These are phyloP conservation scores for Salix exigua DNA, from an alignment of 345 rosid genomes.

Conservation along the genomic window DNA sequence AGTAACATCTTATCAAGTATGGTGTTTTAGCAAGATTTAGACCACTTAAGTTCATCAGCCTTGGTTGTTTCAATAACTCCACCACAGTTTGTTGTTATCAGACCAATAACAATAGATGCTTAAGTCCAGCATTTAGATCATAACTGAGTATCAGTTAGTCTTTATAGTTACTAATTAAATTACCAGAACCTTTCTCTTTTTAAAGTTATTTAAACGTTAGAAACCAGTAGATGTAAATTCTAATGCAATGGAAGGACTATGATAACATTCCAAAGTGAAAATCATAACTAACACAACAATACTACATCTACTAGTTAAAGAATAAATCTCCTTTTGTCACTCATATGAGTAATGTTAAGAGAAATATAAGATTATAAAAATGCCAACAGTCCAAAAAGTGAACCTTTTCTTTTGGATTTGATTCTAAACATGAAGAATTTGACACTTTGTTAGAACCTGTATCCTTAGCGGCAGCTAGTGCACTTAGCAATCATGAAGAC, in stretches of 20 bases:
- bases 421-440: neutral
- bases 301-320: neutral
- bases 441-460: neutral
- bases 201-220: neutral
- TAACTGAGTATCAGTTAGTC: neutral
- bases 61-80: neutral
- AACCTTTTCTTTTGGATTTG: neutral
- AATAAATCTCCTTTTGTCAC: neutral
- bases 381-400: neutral
- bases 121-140: neutral
- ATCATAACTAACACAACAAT: neutral
- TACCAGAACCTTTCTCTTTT: neutral
- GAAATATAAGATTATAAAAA: neutral
- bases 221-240: neutral
- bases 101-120: neutral
- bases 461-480: neutral
- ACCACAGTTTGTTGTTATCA: neutral
- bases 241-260: neutral
- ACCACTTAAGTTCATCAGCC: neutral
- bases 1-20: neutral
- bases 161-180: neutral
- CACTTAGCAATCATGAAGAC: neutral
- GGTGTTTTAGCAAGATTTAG: neutral
- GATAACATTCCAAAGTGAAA: neutral
- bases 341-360: neutral